Base-by-base conservation (phyloP, 257 asterid species). In the Forsythia suspensa region DNA sequence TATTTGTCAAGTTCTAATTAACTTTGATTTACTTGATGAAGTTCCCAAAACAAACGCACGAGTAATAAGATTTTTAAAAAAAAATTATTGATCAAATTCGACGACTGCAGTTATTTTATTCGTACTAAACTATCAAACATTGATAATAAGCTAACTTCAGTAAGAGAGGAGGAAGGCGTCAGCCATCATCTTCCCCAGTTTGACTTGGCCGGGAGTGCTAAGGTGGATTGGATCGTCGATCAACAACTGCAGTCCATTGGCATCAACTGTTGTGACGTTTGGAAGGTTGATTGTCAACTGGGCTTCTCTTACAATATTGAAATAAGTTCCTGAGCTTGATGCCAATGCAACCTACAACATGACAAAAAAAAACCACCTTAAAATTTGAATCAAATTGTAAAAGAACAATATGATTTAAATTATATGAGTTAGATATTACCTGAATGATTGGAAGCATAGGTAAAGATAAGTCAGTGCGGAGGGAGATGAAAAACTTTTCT, bases 171-270 rank as follows among this genome's bases (percentile, higher is more conserved):
- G 84, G 63, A 76, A 85, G 12, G 79, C 86, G 24, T 75, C 12
- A 40, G 91, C 86, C 73, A 87, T 42, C 82, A 79, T 79, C 15
- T 77, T 70, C 13, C 91, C 89, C 3, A 87, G 82, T 18, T 74
- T 79, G 72, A 85, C 84, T 18, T 85, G 80, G 24, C 85, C 80
- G 10, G 67, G 71, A 48, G 89, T 43, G 9, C 76, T 81, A 4
- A 87, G 85, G 71, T 85, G 91, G 12, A 87, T 18, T 13, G 38
- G 18, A 81, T 87, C 91, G 12, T 38, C 4, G 42, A 76, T 73
- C 7, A 70, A 63, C 78, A 87, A 36, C 51, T 73, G 66, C 9
- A 77, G 24, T 9, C 89, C 87, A 77, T 73, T 83, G 10, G 89
- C 86, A 77, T 87, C 91, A 4, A 85, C 82, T 51, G 63, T 38